Conservation (phyloP, 306 rosid species). For the Vigna nakashimae region DNA sequence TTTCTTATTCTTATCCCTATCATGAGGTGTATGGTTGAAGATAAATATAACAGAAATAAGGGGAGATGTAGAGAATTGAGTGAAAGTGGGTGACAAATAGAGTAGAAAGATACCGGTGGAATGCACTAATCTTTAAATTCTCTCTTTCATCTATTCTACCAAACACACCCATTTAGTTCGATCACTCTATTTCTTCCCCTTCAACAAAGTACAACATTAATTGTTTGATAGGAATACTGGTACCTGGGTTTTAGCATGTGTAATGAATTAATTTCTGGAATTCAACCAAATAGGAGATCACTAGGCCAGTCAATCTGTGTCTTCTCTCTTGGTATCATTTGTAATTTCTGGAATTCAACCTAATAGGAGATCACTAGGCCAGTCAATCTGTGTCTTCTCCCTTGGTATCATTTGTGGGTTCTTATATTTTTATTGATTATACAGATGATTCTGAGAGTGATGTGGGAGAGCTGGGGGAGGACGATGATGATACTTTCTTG, state of each 20-base stretch:
- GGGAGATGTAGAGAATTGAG: too few species aligned
- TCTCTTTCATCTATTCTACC: too few species aligned
- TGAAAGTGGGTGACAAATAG: too few species aligned
- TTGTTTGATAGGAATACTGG: slow-evolving; percentile 29
- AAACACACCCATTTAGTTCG: background rate
- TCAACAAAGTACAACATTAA: too few species aligned
- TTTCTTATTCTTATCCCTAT: too few species aligned
- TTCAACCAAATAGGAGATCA: slow-evolving; percentile 26
- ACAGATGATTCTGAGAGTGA: slow-evolving; percentile 78
- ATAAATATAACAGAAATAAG: too few species aligned
- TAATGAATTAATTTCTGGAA: slow-evolving; percentile 9
- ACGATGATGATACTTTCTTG: slow-evolving; percentile 59
- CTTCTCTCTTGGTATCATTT: slow-evolving; percentile 14
- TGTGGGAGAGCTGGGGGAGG: slow-evolving; percentile 53
- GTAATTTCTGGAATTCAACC: slow-evolving; percentile 27
- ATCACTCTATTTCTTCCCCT: too few species aligned
- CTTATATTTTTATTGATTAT: slow-evolving; percentile 35
- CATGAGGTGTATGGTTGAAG: too few species aligned
- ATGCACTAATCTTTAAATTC: too few species aligned
- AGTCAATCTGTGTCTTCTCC: slow-evolving; percentile 14
- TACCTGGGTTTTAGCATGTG: slow-evolving; percentile 20
- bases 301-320: background rate
- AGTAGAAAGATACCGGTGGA: too few species aligned
- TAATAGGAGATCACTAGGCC: slow-evolving; percentile 3
- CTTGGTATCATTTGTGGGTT: slow-evolving; percentile 17